Evolutionary conservation across 2,329 filamentous ascomycete genomes (phyloP).

Genomic region (Alternaria solani): DNA sequence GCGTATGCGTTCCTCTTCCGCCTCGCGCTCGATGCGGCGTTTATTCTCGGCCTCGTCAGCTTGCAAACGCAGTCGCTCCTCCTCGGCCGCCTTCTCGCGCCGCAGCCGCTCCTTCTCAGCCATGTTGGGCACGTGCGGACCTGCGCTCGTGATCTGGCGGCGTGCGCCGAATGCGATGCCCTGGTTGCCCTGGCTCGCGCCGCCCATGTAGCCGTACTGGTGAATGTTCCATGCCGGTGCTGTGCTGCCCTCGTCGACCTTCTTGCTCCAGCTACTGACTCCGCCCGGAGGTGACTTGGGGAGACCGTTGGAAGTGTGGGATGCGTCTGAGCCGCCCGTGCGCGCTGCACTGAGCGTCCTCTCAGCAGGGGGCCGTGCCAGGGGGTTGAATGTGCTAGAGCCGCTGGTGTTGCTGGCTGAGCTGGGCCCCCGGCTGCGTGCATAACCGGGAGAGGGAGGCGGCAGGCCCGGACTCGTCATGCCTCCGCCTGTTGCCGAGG

Average conservation of each 20-base stretch:
- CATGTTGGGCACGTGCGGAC: conserved; percentile 79
- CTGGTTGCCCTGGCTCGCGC: conserved; percentile 93
- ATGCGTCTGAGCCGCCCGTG: conserved; percentile 66
- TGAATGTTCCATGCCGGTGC: conserved; percentile 97
- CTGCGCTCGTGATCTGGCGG: conserved; percentile 87
- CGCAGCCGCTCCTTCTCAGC: conserved; percentile 82
- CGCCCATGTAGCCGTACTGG: conserved; percentile 97
- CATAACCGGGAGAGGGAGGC: conserved; percentile 42
- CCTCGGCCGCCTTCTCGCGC: conserved; percentile 64
- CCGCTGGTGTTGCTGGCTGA: conserved; percentile 51
- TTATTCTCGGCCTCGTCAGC: conserved; percentile 63
- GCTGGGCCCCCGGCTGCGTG: conserved; percentile 56
- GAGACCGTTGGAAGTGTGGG: conserved; percentile 60
- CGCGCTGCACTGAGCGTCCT: conserved; percentile 56
- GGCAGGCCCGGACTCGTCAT: conserved; percentile 35
- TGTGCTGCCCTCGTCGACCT: conserved; percentile 79
- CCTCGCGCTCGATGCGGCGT: conserved; percentile 59
- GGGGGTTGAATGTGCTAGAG: conserved; percentile 56
- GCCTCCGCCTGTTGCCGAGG: conserved; percentile 40
- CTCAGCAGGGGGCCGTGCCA: conserved; percentile 45
- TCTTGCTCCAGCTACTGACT: conserved; percentile 93
- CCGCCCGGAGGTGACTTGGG: conserved; percentile 57
- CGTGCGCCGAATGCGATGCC: conserved; percentile 91
- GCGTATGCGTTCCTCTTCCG: conserved; percentile 69
- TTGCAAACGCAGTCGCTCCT: conserved; percentile 59